Base-by-base conservation (phyloP, 495 filamentous ascomycete genomes). In the Cetradonia linearis region DNA sequence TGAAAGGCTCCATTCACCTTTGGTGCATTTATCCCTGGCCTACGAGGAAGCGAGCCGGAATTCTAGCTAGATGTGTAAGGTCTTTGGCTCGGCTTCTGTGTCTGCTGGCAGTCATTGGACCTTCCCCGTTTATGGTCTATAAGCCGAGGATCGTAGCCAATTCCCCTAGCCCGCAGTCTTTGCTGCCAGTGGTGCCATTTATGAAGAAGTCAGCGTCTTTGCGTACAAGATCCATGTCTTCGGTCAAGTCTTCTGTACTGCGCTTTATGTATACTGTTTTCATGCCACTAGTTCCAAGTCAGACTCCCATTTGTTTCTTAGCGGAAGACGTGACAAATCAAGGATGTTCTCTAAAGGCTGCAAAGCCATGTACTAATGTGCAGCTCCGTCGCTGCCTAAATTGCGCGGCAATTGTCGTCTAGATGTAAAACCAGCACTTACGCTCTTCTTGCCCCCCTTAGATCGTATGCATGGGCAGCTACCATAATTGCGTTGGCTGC, bases 401-500 rank as follows among this genome's bases (percentile, higher is more conserved):
- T 10, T 46, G 20, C n/a, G 42, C 13, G 11, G 42, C n/a, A 46
- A 3, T 23, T 46, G 20, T 3, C 2, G n/a, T 4, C 9, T 20
- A 23, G 42, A 46, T 46, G 8, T 36, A 37, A 5, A 11, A 31
- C 11, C 7, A 23, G 3, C 14, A 53, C 58, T 42, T 2, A 59
- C 59, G 67, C 65, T 9, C 53, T 65, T 64, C 70, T 73, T 20
- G 76, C 80, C 0, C 73, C 79, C 10, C 74, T 67, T 5, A 78
- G 53, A 62, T 81, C 79, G 67, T 77, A 81, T 18, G 77, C 78
- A 70, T 82, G 78, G 34, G 78, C 78, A 13, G 78, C 79, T 16
- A 81, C 77, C 69, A 76, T 67, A 4, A 80, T 76, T n/a, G 71
- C 71, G 62, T 83, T 73, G 23, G 76, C 70, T 0, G 77, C 73